phyloP scores from a whole-genome alignment of 192 early-diverging fungal species.

The Geranomyces michiganensis region DNA sequence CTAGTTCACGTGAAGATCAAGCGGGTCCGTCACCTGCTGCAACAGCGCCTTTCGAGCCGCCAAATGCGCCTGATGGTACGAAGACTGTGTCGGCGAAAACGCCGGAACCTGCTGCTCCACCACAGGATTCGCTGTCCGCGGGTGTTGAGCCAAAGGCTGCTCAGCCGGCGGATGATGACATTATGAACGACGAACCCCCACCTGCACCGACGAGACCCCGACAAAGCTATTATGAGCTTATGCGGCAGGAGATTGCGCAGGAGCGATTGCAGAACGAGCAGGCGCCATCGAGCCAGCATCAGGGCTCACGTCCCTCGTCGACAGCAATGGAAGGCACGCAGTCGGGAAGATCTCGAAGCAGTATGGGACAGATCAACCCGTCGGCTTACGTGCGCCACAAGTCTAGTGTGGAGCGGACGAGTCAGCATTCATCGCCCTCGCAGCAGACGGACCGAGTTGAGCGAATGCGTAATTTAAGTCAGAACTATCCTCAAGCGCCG shows the following conservation, averaged over 20 bases:
- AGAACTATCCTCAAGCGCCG: not conserved
- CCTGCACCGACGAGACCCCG: not conserved
- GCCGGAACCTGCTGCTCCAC: not conserved
- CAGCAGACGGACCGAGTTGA: too few species aligned
- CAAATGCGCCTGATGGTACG: not conserved
- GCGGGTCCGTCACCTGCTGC: not conserved
- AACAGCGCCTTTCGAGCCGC: not conserved
- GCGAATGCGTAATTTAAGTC: not conserved
- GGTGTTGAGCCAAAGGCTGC: not conserved
- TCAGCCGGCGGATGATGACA: not conserved
- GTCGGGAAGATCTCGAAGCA: not conserved
- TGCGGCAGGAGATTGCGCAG: slow-evolving; percentile 8
- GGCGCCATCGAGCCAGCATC: not conserved
- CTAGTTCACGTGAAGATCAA: too few species aligned
- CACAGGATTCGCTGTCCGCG: not conserved
- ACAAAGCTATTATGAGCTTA: not conserved
- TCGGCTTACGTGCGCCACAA: too few species aligned
- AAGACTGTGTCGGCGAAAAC: not conserved
- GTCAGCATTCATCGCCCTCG: too few species aligned
- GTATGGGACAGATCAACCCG: not conserved
- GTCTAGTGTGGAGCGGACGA: too few species aligned
- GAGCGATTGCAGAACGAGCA: slow-evolving; percentile 1
- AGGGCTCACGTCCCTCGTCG: not conserved
- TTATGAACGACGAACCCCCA: not conserved
- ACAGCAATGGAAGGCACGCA: not conserved